Conservation (phyloP, 768 basidiomycete genomes). For the Russula griseocarnosa region DNA sequence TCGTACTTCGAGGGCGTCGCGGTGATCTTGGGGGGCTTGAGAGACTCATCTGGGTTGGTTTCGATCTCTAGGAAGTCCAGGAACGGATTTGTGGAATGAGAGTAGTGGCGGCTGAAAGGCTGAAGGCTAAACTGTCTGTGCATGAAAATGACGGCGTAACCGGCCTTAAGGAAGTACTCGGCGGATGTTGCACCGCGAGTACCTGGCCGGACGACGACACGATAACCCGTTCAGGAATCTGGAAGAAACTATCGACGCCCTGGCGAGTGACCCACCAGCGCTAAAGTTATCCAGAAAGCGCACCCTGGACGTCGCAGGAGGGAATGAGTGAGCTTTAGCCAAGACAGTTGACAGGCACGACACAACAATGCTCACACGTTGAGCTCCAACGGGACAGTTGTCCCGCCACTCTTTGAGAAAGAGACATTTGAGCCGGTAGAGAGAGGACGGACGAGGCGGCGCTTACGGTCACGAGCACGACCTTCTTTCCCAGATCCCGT, state of each 20-base stretch:
- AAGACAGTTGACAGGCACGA: conserved; percentile 10
- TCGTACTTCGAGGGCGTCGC: conserved; percentile 63
- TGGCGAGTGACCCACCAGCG: conserved; percentile 57
- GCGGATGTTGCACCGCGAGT: conserved; percentile 97
- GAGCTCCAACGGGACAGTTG: conserved; percentile 95
- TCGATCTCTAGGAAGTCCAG: conserved; percentile 87
- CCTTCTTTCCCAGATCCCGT: conserved; percentile 56
- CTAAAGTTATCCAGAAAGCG: conserved; percentile 99
- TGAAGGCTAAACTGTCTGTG: conserved; percentile 97
- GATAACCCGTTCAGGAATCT: conserved; percentile 13
- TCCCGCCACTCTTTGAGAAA: conserved; percentile 87
- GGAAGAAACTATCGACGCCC: conserved; percentile 11
- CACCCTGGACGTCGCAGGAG: conserved; percentile 57
- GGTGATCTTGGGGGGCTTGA: conserved; percentile 46
- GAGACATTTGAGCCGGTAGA: not conserved
- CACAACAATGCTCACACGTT: conserved; percentile 76
- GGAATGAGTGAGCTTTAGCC: conserved; percentile 17
- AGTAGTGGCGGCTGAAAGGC: conserved; percentile 96
- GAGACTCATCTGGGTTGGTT: conserved; percentile 19
- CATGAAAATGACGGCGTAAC: conserved; percentile 98
- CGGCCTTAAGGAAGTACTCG: conserved; percentile 91
- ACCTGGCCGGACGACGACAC: conserved; percentile 43
- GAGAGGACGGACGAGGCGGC: not conserved
- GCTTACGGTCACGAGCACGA: conserved; percentile 92
- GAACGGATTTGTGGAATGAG: conserved; percentile 96